Percentiles rank a stretch among this genome's conserved stretches.
These are phyloP conservation scores for Thalassiosira mediterranea DNA, from an alignment of 352 stramenopile species.

Conservation along the genomic window DNA sequence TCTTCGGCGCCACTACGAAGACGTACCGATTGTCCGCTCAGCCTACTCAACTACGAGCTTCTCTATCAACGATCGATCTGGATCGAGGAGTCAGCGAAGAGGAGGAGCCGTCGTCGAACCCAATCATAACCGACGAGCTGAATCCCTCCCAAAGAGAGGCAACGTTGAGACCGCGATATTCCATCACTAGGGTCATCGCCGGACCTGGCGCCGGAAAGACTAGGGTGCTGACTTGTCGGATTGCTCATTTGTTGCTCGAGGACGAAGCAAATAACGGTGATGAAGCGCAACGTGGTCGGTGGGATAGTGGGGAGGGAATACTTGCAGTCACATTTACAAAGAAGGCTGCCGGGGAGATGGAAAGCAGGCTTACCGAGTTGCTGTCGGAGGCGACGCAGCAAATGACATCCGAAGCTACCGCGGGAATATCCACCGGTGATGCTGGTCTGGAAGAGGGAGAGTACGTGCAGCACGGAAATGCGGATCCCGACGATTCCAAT, in stretches of 20 bases:
- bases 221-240: slow-evolving; percentile 82
- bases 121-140: slow-evolving; percentile 54
- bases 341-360: slow-evolving; percentile 84
- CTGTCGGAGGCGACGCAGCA: slow-evolving; percentile 37
- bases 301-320: slow-evolving; percentile 49
- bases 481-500: slow-evolving; percentile 18
- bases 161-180: slow-evolving; percentile 58
- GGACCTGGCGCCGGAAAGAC: slow-evolving; percentile 86
- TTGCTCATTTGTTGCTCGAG: slow-evolving; percentile 77
- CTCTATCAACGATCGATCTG: too few species aligned
- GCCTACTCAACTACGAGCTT: too few species aligned
- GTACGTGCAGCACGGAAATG: slow-evolving; percentile 27
- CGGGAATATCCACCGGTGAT: slow-evolving; percentile 19
- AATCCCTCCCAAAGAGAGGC: slow-evolving; percentile 76
- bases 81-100: too few species aligned
- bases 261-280: slow-evolving; percentile 20
- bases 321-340: slow-evolving; percentile 87
- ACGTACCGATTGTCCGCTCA: too few species aligned
- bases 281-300: neutral
- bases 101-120: too few species aligned
- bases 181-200: slow-evolving; percentile 79
- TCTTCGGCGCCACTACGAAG: too few species aligned
- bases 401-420: neutral
- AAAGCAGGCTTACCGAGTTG: slow-evolving; percentile 67
- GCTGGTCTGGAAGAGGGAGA: slow-evolving; percentile 23